phyloP scores from a whole-genome alignment of 2,329 filamentous ascomycete species.

The Fusarium subglutinans region DNA sequence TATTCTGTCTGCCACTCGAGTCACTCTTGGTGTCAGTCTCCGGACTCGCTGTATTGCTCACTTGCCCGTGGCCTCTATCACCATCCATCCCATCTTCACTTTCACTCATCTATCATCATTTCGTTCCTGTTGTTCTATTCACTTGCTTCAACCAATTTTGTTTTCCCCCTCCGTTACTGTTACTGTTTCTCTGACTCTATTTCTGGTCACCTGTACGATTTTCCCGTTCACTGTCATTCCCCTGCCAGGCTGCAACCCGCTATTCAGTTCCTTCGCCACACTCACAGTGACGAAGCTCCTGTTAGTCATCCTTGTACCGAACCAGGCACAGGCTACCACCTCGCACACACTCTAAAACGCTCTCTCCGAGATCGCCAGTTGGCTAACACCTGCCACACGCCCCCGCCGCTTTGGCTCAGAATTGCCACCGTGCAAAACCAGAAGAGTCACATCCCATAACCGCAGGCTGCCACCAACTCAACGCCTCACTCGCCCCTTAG shows the following conservation, averaged over 20 bases:
- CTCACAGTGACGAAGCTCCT: conserved; percentile 33
- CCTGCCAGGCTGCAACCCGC: conserved; percentile 38
- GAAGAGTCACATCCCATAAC: conserved; percentile 50
- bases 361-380: conserved; percentile 52
- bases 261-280: conserved; percentile 41
- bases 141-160: conserved; percentile 7
- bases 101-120: conserved; percentile 22
- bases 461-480: conserved; percentile 40
- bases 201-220: conserved; percentile 12
- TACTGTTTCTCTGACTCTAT: conserved; percentile 19
- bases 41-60: conserved; percentile 46
- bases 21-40: conserved; percentile 40
- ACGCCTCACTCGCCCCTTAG: conserved; percentile 47
- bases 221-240: conserved; percentile 7
- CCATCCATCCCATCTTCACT: neutral
- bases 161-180: neutral
- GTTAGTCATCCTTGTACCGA: conserved; percentile 40
- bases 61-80: conserved; percentile 13
- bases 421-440: conserved; percentile 49
- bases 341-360: conserved; percentile 47
- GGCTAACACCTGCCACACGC: conserved; percentile 44
- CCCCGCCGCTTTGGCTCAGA: conserved; percentile 46
- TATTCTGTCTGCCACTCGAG: conserved; percentile 31
- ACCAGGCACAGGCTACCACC: conserved; percentile 40
- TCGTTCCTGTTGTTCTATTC: conserved; percentile 27